A percentile compares a stretch with the other conserved stretches of the same genome.
Conservation (phyloP, 805 yeast genomes). For the Candida maltosa region DNA sequence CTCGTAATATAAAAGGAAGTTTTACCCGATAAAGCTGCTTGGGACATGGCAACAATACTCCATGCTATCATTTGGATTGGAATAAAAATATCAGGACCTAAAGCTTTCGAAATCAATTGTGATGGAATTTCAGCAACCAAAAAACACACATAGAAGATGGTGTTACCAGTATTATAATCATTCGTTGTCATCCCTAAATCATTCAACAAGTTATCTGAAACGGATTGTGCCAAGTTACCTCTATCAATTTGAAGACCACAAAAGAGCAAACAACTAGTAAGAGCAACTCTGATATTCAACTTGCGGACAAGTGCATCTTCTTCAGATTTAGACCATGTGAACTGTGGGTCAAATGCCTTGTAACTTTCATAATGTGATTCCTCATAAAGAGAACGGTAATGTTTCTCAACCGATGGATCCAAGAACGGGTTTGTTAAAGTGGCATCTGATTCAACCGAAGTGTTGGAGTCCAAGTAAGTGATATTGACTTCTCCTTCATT, state of each 20-base stretch:
- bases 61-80: constrained; percentile 57
- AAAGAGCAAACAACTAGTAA: constrained; percentile 60
- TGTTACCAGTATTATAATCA: constrained; percentile 58
- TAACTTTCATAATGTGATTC: constrained; percentile 52
- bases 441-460: background rate
- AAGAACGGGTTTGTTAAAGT: constrained; percentile 3
- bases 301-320: constrained; percentile 49
- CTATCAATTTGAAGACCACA: constrained; percentile 58
- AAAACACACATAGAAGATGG: constrained; percentile 51
- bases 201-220: constrained; percentile 51
- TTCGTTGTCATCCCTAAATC: constrained; percentile 52
- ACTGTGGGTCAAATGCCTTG: constrained; percentile 52
- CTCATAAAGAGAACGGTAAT: constrained; percentile 12
- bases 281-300: constrained; percentile 52
- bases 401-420: constrained; percentile 8
- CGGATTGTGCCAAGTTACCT: constrained; percentile 54
- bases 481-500: background rate
- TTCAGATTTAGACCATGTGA: constrained; percentile 52
- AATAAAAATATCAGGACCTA: constrained; percentile 64
- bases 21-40: constrained; percentile 27
- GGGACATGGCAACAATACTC: constrained; percentile 56
- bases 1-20: constrained; percentile 47
- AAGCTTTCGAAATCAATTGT: constrained; percentile 56
- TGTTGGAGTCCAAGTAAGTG: background rate
- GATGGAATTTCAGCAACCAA: constrained; percentile 62